Percentiles rank a stretch among this genome's conserved stretches.
phyloP scores from a whole-genome alignment of 306 rosid genomes.

The Cucumis cinereus region DNA sequence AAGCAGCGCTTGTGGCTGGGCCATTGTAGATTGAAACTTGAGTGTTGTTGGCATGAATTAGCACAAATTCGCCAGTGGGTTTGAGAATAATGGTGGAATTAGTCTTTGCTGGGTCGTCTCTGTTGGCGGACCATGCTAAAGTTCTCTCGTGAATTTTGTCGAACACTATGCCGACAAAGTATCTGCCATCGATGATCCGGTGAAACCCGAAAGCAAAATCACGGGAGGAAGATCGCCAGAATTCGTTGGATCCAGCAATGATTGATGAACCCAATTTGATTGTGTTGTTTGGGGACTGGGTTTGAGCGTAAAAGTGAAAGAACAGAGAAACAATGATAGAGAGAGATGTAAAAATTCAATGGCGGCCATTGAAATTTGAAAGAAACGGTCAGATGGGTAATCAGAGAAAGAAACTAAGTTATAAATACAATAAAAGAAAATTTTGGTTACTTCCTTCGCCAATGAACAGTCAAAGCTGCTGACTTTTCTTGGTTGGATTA shows the following conservation, averaged over 20 bases:
- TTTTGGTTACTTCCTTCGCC: too few species aligned
- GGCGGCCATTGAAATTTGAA: not conserved
- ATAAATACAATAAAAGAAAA: too few species aligned
- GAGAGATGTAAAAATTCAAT: not conserved
- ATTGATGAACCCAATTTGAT: not conserved
- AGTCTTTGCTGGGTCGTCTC: not conserved
- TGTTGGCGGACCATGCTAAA: conserved; percentile 17
- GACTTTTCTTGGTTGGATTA: too few species aligned
- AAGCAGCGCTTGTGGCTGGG: conserved; percentile 1
- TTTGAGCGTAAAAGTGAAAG: not conserved
- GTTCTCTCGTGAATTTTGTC: conserved; percentile 8
- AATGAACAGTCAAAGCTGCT: too few species aligned
- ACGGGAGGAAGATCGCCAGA: conserved; percentile 3
- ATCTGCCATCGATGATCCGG: not conserved
- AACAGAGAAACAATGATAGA: not conserved
- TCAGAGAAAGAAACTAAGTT: too few species aligned
- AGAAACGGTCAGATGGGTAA: not conserved
- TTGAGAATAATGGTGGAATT: conserved; percentile 1
- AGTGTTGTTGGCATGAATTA: not conserved
- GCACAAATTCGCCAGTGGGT: not conserved
- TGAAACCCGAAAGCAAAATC: conserved; percentile 23
- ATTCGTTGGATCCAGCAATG: not conserved
- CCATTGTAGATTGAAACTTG: not conserved
- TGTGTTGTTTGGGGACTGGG: not conserved
- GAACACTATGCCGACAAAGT: conserved; percentile 12